Evolutionary conservation across 352 stramenopile genomes (phyloP), one percentile per base, ranked within the genome.

Genomic region (Thalassiosira mediterranea): DNA sequence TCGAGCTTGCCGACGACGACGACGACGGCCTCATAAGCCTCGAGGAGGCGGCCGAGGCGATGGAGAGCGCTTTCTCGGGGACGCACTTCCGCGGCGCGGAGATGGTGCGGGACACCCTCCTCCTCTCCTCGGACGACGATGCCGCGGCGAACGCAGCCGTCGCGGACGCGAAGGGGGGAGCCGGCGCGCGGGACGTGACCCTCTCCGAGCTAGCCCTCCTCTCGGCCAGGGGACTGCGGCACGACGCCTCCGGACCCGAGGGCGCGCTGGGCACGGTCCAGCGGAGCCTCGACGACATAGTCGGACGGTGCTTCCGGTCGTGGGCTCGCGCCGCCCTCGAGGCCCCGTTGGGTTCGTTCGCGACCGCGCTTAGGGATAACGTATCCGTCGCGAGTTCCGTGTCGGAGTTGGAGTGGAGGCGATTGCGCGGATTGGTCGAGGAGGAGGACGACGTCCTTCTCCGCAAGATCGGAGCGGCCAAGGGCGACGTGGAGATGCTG

Each of bases 1-100:
- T 91, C 79, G 85, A 91, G 49, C 57, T 93, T n/a, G 83, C 83
- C 7, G 87, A 93, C 66, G 87, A 91, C 59, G 83, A 91, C 67
- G 83, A 91, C 19, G 81, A 91, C 76, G 87, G 87, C 46, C 40
- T 91, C 5, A 89, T 93, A 58, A 90, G 80, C 29, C 87, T 93
- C 53, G 75, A 87, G 42, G 87, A 91, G 72, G 87, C 87, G 3
- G 88, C 89, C 75, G 84, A 93, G 57, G 85, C 87, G 4, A 84
- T 89, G 37, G 87, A 93, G 51, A 80, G 57, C 54, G 87, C 87
- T 15, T 93, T 93, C 81, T 90, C 84, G 2, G 87, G 87, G 62
- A 91, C 84, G 19, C 78, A 83, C 61, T 91, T 90, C 54, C 81
- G 86, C 47, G 87, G 87, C 17, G 84, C 83, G 4, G 83, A 93